Evolutionary conservation across 495 filamentous ascomycete species (phyloP).

Genomic region (Neurospora pannonica): DNA sequence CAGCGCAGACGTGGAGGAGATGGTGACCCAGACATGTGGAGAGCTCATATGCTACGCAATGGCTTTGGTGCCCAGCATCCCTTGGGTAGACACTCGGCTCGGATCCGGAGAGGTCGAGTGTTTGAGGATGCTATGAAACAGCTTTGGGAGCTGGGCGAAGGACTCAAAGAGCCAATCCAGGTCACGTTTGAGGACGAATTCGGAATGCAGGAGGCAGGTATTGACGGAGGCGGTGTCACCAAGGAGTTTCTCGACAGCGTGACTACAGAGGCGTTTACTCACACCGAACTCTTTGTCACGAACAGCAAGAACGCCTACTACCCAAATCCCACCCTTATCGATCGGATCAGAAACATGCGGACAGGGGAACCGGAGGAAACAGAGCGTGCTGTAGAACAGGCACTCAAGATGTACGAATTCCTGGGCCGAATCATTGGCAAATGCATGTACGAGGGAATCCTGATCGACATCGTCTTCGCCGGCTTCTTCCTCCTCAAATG

Average conservation of each 20-base stretch:
- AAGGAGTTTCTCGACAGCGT: conserved; percentile 95
- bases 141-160: conserved; percentile 73
- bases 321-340: conserved; percentile 73
- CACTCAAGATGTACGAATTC: conserved; percentile 75
- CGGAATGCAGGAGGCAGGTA: conserved; percentile 77
- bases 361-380: conserved; percentile 28
- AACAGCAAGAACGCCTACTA: conserved; percentile 88
- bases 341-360: conserved; percentile 39
- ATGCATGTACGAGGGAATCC: conserved; percentile 94
- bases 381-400: conserved; percentile 30
- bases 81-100: conserved; percentile 66
- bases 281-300: conserved; percentile 55
- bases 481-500: conserved; percentile 95
- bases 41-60: conserved; percentile 30
- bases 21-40: conserved; percentile 72
- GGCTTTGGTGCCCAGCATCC: conserved; percentile 19
- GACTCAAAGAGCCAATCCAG: conserved; percentile 92
- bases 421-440: conserved; percentile 89
- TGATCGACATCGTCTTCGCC: conserved; percentile 89
- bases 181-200: conserved; percentile 96
- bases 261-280: conserved; percentile 72
- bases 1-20: conserved; percentile 62
- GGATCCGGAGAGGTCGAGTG: conserved; percentile 67
- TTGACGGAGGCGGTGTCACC: conserved; percentile 94
- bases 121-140: conserved; percentile 81